These are phyloP conservation scores for Talaromyces liani DNA, from an alignment of 495 filamentous ascomycete genomes.

Conservation along the genomic window DNA sequence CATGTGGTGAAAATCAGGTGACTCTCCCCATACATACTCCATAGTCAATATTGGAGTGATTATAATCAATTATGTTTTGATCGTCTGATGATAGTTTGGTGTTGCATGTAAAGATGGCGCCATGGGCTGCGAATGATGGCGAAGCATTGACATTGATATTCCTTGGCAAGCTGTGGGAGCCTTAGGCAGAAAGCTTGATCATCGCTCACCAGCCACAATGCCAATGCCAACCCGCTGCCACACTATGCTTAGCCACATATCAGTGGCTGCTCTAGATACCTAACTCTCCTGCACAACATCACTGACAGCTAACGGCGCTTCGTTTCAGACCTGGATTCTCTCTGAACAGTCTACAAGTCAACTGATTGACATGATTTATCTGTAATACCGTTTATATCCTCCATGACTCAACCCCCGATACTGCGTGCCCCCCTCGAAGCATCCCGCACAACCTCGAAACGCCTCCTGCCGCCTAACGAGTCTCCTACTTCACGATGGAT, in stretches of 20 bases:
- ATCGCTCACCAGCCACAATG: background rate
- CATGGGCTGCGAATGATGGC: background rate
- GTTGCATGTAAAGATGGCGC: background rate
- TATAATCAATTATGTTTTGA: background rate
- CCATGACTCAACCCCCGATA: background rate
- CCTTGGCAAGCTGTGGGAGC: background rate
- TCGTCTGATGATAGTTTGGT: background rate
- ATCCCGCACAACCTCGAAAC: background rate
- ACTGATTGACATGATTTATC: background rate
- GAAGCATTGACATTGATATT: background rate
- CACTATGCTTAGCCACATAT: background rate
- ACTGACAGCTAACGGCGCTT: background rate
- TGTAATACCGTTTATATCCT: background rate
- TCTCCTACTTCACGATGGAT: constrained; percentile 35
- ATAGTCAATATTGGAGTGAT: background rate
- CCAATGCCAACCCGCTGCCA: background rate
- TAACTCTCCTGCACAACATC: background rate
- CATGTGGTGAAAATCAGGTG: background rate
- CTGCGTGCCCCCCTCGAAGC: background rate
- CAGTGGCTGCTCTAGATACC: background rate
- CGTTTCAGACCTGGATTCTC: background rate
- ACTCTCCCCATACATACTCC: background rate
- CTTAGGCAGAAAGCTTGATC: background rate
- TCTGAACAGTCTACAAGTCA: background rate
- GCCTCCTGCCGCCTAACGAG: background rate